These are phyloP conservation scores for Trypanosoma mega DNA, from an alignment of 208 protist genomes.

Conservation along the genomic window DNA sequence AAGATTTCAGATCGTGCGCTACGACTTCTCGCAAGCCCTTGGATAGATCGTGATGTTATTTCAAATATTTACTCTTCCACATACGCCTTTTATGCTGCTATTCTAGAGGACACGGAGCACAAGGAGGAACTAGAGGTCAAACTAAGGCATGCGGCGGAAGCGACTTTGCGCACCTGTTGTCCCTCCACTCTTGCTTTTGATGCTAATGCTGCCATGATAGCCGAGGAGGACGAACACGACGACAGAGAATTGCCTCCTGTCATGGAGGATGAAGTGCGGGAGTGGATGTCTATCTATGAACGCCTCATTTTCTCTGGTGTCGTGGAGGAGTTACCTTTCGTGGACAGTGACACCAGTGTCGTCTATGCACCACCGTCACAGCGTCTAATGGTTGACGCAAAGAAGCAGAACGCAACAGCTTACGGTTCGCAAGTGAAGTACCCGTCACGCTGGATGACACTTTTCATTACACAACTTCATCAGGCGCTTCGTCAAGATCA, in stretches of 20 bases:
- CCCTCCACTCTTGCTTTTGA: neutral
- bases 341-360: neutral
- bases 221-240: neutral
- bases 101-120: slow-evolving; percentile 5
- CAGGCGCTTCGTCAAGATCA: slow-evolving; percentile 27
- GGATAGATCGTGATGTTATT: slow-evolving; percentile 4
- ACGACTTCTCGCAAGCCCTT: slow-evolving; percentile 15
- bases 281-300: slow-evolving; percentile 16
- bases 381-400: neutral
- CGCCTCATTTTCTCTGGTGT: neutral
- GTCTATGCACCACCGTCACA: neutral
- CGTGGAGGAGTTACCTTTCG: slow-evolving; percentile 6
- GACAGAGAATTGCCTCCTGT: slow-evolving; percentile 16
- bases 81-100: slow-evolving; percentile 16
- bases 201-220: neutral
- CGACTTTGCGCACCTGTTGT: slow-evolving; percentile 1
- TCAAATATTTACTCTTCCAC: slow-evolving; percentile 13
- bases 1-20: slow-evolving; percentile 18
- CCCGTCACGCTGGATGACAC: slow-evolving; percentile 7
- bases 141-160: neutral
- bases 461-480: slow-evolving; percentile 18
- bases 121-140: neutral
- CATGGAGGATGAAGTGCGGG: neutral
- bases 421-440: neutral
- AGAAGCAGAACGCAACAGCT: neutral